Conservation (phyloP, 2,329 filamentous ascomycete species). For the Epichloe amarillans region DNA sequence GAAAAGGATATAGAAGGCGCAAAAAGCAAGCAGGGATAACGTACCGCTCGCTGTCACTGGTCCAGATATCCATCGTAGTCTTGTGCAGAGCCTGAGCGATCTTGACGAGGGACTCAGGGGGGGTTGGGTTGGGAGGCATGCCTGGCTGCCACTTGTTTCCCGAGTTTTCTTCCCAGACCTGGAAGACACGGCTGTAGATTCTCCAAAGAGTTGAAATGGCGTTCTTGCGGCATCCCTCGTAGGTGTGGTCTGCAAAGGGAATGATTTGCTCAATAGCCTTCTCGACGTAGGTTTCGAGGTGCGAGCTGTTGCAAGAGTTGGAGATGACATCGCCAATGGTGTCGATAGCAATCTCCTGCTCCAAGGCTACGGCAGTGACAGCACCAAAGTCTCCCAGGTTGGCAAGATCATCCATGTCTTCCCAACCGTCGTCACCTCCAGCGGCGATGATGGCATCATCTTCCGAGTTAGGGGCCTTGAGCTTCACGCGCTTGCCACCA, state of each 20-base stretch:
- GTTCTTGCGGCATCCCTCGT: constrained; percentile 87
- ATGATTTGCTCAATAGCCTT: constrained; percentile 73
- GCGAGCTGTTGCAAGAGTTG: constrained; percentile 65
- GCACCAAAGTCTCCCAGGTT: constrained; percentile 75
- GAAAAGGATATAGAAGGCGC: background rate
- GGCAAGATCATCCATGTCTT: constrained; percentile 64
- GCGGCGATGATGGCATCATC: constrained; percentile 42
- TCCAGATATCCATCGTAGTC: constrained; percentile 74
- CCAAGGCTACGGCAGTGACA: constrained; percentile 78
- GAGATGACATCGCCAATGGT: constrained; percentile 87
- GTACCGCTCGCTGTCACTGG: constrained; percentile 86
- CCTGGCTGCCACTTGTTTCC: constrained; percentile 82
- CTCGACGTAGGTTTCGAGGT: constrained; percentile 68
- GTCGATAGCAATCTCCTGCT: constrained; percentile 95
- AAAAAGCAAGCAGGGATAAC: constrained; percentile 26
- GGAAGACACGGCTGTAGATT: constrained; percentile 81
- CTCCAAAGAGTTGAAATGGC: constrained; percentile 87
- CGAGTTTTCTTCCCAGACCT: constrained; percentile 61
- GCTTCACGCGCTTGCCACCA: constrained; percentile 74
- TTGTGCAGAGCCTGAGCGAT: constrained; percentile 77
- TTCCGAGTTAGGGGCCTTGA: constrained; percentile 43
- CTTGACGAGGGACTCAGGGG: constrained; percentile 66
- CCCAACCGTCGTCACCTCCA: constrained; percentile 39
- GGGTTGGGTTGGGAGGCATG: constrained; percentile 67
- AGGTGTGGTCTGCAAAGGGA: constrained; percentile 73